Evolutionary conservation across 139 green algal genomes (phyloP).

Genomic region (Coccomyxa sp.): DNA sequence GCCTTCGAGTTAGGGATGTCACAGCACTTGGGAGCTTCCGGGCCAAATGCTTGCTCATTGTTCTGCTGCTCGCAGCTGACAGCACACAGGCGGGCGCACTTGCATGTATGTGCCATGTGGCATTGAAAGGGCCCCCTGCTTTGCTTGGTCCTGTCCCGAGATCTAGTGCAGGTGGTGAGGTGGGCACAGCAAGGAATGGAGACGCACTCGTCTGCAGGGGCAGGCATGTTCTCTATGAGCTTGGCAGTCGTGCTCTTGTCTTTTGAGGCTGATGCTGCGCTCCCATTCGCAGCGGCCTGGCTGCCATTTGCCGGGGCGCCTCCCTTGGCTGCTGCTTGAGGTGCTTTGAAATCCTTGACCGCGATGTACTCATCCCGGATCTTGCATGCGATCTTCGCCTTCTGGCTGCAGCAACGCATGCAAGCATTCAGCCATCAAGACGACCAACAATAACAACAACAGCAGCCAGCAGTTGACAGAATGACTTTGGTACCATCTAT

Average conservation of each 20-base stretch:
- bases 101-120: too few species aligned
- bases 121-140: too few species aligned
- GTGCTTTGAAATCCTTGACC: constrained; percentile 35
- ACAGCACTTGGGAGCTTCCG: neutral
- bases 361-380: constrained; percentile 50
- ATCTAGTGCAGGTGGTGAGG: too few species aligned
- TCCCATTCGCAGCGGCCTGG: neutral
- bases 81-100: too few species aligned
- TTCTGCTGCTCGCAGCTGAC: neutral
- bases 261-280: constrained; percentile 11
- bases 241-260: constrained; percentile 49
- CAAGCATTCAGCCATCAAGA: too few species aligned
- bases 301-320: constrained; percentile 4
- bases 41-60: neutral
- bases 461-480: too few species aligned
- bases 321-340: constrained; percentile 7
- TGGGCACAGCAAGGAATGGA: too few species aligned
- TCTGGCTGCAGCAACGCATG: constrained; percentile 68
- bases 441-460: too few species aligned
- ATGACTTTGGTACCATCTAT: too few species aligned
- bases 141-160: too few species aligned
- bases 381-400: constrained; percentile 67
- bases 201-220: constrained; percentile 20
- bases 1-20: neutral
- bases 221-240: constrained; percentile 68